phyloP scores from a whole-genome alignment of 305 asterid genomes.

The Vinca major region DNA sequence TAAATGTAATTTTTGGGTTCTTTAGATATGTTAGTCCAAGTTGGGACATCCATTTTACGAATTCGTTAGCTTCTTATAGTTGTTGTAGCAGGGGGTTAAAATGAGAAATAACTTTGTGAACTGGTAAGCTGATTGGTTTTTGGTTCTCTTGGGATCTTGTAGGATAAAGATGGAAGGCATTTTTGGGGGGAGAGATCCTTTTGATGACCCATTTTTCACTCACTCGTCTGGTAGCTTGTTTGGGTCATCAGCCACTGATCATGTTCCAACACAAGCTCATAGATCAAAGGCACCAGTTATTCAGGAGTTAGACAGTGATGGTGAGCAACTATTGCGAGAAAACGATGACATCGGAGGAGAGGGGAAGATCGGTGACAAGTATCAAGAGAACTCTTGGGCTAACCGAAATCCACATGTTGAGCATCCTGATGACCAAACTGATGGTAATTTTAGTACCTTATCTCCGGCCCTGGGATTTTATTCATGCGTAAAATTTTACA shows the following conservation, averaged over 20 bases:
- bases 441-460: slow-evolving; percentile 28
- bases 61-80: background rate
- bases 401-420: slow-evolving; percentile 54
- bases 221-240: slow-evolving; percentile 30
- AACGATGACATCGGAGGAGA: slow-evolving; percentile 19
- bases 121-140: background rate
- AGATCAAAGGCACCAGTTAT: slow-evolving; percentile 39
- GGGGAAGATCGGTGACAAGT: slow-evolving; percentile 9
- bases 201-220: slow-evolving; percentile 67
- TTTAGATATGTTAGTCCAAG: background rate
- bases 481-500: background rate
- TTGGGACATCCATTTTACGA: background rate
- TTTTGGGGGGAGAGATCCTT: slow-evolving; percentile 58
- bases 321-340: slow-evolving; percentile 23
- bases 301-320: slow-evolving; percentile 55
- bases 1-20: background rate
- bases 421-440: slow-evolving; percentile 65
- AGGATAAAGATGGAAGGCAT: slow-evolving; percentile 37
- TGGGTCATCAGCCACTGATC: slow-evolving; percentile 15
- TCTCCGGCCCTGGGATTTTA: background rate
- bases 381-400: slow-evolving; percentile 16
- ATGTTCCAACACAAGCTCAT: slow-evolving; percentile 19
- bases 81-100: background rate
- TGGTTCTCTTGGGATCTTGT: slow-evolving; percentile 1
- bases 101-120: background rate